These are phyloP conservation scores for Lotus japonicus DNA, from an alignment of 306 rosid genomes.

Conservation along the genomic window DNA sequence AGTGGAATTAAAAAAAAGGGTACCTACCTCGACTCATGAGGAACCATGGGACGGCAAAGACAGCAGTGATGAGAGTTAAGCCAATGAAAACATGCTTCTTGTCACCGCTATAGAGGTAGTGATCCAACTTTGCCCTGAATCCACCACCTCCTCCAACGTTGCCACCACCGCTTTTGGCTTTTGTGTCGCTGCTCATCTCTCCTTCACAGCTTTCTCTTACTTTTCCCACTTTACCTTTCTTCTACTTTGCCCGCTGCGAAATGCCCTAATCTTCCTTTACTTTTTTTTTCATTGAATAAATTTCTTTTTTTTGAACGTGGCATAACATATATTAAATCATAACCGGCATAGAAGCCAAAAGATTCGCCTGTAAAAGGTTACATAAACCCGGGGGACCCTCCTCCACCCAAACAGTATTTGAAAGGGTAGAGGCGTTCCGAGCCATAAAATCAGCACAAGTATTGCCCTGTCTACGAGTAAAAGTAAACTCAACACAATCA, in stretches of 20 bases:
- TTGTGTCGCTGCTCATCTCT: constrained; percentile 54
- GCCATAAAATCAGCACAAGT: too few species aligned
- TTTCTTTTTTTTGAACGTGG: not conserved
- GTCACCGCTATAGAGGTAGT: constrained; percentile 70
- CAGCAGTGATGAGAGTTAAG: constrained; percentile 53
- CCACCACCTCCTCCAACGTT: constrained; percentile 32
- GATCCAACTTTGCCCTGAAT: constrained; percentile 60
- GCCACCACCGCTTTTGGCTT: constrained; percentile 13
- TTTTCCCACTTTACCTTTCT: not conserved
- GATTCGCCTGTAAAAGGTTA: too few species aligned
- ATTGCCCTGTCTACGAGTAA: too few species aligned
- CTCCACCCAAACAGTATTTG: too few species aligned
- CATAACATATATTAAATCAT: too few species aligned
- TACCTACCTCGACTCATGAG: constrained; percentile 57
- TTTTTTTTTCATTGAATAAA: too few species aligned
- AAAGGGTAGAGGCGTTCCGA: too few species aligned
- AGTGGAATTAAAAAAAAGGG: not conserved
- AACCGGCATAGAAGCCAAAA: too few species aligned
- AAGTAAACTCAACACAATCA: too few species aligned
- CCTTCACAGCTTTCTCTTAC: not conserved
- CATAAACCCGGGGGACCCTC: too few species aligned
- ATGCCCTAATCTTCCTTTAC: not conserved
- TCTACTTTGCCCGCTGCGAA: not conserved
- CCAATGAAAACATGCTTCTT: constrained; percentile 80
- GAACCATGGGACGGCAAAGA: constrained; percentile 69